These are phyloP conservation scores for Rhododendron henanense DNA, from an alignment of 148 eudicot genomes.

Conservation along the genomic window DNA sequence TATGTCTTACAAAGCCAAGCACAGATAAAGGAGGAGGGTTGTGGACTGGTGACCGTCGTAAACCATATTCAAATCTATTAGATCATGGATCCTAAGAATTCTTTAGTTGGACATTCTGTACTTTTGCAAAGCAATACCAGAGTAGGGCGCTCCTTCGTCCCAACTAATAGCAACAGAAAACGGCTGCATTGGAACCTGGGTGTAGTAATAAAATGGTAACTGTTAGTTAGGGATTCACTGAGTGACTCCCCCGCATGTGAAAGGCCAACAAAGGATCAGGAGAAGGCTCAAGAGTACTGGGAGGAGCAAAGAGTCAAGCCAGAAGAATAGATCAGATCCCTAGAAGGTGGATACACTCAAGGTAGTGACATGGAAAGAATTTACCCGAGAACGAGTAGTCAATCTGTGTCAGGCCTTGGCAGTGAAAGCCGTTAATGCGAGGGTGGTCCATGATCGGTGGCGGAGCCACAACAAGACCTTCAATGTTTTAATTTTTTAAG, in stretches of 20 bases:
- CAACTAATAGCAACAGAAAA: background rate
- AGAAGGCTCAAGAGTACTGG: background rate
- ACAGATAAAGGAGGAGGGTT: background rate
- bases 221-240: background rate
- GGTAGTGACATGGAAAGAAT: background rate
- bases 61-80: background rate
- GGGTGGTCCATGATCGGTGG: background rate
- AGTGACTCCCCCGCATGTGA: background rate
- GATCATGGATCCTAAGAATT: background rate
- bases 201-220: background rate
- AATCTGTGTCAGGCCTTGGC: background rate
- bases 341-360: background rate
- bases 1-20: background rate
- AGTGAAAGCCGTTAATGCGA: background rate
- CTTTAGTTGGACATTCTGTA: background rate
- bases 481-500: no score
- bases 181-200: background rate
- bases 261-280: background rate
- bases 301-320: background rate
- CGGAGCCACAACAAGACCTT: background rate
- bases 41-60: background rate
- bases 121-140: background rate
- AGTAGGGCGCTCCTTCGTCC: background rate
- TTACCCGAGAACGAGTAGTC: background rate
- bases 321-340: background rate